Conservation (phyloP, 2,329 filamentous ascomycete species). For the Fusarium sp. region DNA sequence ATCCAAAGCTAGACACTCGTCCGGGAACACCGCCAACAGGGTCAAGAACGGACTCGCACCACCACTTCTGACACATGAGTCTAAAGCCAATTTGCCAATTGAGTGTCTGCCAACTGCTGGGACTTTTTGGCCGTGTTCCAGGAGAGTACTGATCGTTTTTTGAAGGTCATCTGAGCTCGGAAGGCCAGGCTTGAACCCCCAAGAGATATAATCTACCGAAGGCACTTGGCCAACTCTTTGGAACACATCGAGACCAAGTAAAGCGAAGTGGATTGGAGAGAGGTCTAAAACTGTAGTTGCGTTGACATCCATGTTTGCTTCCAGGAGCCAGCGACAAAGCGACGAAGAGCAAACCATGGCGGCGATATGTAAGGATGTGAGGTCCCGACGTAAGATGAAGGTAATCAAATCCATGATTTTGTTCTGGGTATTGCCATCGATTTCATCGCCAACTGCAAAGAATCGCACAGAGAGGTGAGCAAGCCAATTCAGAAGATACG, state of each 20-base stretch:
- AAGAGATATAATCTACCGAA: not conserved
- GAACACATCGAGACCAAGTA: not conserved
- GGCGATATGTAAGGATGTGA: not conserved
- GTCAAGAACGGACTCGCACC: not conserved
- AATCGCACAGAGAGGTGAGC: not conserved
- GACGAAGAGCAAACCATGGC: not conserved
- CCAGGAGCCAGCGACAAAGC: not conserved
- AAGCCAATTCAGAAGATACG: not conserved
- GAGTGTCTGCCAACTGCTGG: not conserved
- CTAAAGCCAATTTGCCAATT: not conserved
- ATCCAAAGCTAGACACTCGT: not conserved
- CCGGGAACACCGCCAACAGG: not conserved
- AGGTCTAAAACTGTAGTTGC: not conserved
- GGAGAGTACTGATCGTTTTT: not conserved
- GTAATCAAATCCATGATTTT: not conserved
- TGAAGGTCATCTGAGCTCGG: not conserved
- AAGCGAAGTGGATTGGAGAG: not conserved
- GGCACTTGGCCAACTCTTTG: not conserved
- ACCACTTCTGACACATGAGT: accelerated
- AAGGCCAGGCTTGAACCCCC: not conserved
- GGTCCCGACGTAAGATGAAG: not conserved
- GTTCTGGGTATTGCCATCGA: not conserved
- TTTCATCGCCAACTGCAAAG: too few relatives aligned
- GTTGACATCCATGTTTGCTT: not conserved
- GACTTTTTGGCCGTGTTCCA: not conserved